Evolutionary conservation across 371 early-diverging fungal genomes (phyloP).

Genomic region (Syncephalastrum racemosum): DNA sequence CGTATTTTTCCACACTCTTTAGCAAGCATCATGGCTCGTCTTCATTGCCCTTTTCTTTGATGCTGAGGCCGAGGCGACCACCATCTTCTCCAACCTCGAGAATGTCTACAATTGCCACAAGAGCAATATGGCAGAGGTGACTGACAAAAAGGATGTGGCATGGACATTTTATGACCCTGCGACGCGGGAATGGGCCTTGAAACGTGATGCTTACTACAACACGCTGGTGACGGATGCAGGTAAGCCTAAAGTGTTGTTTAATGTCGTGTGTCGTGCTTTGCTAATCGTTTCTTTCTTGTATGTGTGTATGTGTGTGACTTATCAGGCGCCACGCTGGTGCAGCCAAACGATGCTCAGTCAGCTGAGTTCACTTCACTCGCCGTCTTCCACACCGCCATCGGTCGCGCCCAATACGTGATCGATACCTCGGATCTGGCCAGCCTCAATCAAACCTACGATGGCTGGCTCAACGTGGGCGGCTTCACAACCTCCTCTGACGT

Average conservation of each 20-base stretch:
- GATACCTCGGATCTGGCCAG: conserved; percentile 18
- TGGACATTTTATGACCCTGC: conserved; percentile 19
- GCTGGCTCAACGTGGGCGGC: conserved; percentile 17
- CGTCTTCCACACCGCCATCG: conserved; percentile 20
- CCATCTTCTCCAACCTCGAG: conserved; percentile 10
- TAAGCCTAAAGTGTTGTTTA: not conserved
- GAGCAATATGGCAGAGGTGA: conserved; percentile 10
- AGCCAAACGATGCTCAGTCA: conserved; percentile 16
- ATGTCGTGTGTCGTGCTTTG: not conserved
- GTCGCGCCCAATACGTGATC: conserved; percentile 17
- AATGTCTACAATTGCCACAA: conserved; percentile 19
- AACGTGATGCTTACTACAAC: conserved; percentile 12
- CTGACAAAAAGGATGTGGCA: conserved; percentile 14
- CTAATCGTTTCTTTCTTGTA: not conserved
- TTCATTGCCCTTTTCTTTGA: conserved; percentile 21
- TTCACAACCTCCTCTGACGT: conserved; percentile 10
- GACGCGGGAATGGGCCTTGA: conserved; percentile 15
- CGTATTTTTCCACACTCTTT: not conserved
- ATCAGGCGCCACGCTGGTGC: conserved; percentile 9
- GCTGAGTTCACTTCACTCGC: conserved; percentile 3
- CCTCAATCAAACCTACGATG: conserved; percentile 17
- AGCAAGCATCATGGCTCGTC: conserved; percentile 28
- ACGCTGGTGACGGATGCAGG: conserved; percentile 18
- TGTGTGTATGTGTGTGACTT: not conserved
- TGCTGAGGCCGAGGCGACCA: conserved; percentile 11